Percentiles rank a stretch among this genome's conserved stretches.
Evolutionary conservation across 345 rosid genomes (phyloP).

Genomic region (Syzygium aqueum): DNA sequence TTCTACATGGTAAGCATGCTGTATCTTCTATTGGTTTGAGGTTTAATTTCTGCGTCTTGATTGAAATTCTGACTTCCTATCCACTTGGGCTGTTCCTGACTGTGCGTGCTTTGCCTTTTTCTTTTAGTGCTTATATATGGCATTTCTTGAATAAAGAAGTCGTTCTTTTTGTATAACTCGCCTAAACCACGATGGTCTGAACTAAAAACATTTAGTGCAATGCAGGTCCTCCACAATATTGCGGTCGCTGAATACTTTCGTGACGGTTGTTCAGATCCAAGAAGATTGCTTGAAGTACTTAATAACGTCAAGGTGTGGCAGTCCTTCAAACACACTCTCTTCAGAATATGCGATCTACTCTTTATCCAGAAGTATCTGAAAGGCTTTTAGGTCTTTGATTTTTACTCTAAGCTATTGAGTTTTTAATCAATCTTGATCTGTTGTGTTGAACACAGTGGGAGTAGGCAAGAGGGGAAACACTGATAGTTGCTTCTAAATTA

Average conservation of each 20-base stretch:
- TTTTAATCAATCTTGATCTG: not conserved
- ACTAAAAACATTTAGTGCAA: constrained; percentile 3
- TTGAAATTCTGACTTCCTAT: not conserved
- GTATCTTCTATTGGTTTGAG: not conserved
- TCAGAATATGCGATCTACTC: not conserved
- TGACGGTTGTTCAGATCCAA: constrained; percentile 67
- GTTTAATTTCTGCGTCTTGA: not conserved
- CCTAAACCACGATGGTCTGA: constrained; percentile 1
- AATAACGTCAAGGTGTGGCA: constrained; percentile 56
- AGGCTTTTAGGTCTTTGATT: not conserved
- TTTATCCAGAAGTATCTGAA: not conserved
- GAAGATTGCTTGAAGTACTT: constrained; percentile 65
- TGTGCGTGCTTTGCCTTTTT: not conserved
- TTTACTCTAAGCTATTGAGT: not conserved
- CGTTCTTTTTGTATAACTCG: not conserved
- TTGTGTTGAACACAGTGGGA: not conserved
- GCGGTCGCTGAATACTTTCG: constrained; percentile 68
- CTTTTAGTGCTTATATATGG: not conserved
- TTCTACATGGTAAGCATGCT: not conserved
- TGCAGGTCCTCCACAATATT: constrained; percentile 85
- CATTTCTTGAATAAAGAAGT: not conserved
- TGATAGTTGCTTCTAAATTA: not conserved
- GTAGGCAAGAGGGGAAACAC: not conserved
- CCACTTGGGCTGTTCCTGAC: not conserved
- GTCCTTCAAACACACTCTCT: not conserved